These are phyloP conservation scores for Trichoderma breve DNA, from an alignment of 2,329 filamentous ascomycete genomes.

Conservation along the genomic window DNA sequence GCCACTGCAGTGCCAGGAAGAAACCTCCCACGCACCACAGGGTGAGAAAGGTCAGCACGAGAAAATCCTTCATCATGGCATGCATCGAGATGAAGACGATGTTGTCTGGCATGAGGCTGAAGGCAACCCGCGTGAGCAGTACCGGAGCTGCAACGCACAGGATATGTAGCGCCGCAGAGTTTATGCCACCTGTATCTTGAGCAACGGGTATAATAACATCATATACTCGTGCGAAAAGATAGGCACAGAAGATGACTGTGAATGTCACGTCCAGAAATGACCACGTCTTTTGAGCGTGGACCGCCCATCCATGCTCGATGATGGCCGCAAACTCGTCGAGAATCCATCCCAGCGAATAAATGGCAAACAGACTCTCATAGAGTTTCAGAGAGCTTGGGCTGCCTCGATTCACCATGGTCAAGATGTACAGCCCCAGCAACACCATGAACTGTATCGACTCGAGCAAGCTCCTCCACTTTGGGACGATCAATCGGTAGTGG, in stretches of 20 bases:
- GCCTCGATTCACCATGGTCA: conserved; percentile 61
- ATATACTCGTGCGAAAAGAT: conserved; percentile 59
- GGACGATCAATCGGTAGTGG: conserved; percentile 70
- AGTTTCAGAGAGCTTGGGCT: conserved; percentile 39
- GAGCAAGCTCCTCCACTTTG: conserved; percentile 63
- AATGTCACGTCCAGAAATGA: conserved; percentile 73
- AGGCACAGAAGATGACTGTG: conserved; percentile 59
- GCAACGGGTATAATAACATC: conserved; percentile 47
- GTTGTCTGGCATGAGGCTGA: conserved; percentile 71
- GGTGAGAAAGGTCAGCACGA: conserved; percentile 63
- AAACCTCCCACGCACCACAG: conserved; percentile 71
- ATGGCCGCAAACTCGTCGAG: conserved; percentile 65
- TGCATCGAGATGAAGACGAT: conserved; percentile 72
- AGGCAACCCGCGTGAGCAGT: conserved; percentile 67
- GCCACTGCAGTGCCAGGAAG: conserved; percentile 66
- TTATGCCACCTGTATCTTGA: conserved; percentile 29
- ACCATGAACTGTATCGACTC: conserved; percentile 66
- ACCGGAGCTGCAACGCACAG: conserved; percentile 66
- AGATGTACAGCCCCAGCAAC: conserved; percentile 60
- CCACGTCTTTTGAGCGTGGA: conserved; percentile 73
- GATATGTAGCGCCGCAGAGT: conserved; percentile 57
- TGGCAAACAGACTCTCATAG: conserved; percentile 58
- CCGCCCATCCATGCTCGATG: conserved; percentile 63
- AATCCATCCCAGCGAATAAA: conserved; percentile 67
- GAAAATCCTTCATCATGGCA: conserved; percentile 73